Conservation (phyloP, 2,329 filamentous ascomycete genomes). For the Fusarium sulawesiense region DNA sequence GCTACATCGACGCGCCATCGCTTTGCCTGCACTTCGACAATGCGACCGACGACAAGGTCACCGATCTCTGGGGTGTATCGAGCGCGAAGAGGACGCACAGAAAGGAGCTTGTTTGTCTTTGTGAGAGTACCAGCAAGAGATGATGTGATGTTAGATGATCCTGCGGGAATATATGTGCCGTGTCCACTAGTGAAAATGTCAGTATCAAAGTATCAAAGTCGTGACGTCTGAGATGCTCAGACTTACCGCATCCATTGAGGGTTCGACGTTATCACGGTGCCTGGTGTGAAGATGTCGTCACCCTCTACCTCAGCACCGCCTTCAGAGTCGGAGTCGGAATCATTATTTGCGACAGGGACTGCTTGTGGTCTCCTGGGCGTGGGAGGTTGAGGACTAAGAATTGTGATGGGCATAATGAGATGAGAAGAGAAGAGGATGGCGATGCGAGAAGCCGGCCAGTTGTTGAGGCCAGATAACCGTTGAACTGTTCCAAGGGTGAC, state of each 20-base stretch:
- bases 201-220: conserved; percentile 11
- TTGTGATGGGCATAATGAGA: conserved; percentile 61
- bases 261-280: conserved; percentile 87
- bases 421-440: conserved; percentile 21
- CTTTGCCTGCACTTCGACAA: conserved; percentile 92
- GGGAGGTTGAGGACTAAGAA: conserved; percentile 56
- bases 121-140: conserved; percentile 91
- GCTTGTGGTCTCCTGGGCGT: conserved; percentile 40
- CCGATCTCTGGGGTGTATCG: conserved; percentile 97
- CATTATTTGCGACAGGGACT: conserved; percentile 45
- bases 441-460: conserved; percentile 8
- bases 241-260: conserved; percentile 92
- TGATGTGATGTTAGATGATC: conserved; percentile 78
- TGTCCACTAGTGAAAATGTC: conserved; percentile 73
- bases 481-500: too few species aligned
- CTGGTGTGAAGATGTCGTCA: conserved; percentile 81
- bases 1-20: conserved; percentile 97
- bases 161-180: conserved; percentile 81
- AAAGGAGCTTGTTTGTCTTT: conserved; percentile 97
- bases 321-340: conserved; percentile 58
- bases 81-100: conserved; percentile 87
- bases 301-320: conserved; percentile 60
- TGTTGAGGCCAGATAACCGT: background rate
- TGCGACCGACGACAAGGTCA: conserved; percentile 92
- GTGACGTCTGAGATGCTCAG: conserved; percentile 6